Evolutionary conservation across 2,329 filamentous ascomycete species (phyloP).

Genomic region (Daldinia sp.): DNA sequence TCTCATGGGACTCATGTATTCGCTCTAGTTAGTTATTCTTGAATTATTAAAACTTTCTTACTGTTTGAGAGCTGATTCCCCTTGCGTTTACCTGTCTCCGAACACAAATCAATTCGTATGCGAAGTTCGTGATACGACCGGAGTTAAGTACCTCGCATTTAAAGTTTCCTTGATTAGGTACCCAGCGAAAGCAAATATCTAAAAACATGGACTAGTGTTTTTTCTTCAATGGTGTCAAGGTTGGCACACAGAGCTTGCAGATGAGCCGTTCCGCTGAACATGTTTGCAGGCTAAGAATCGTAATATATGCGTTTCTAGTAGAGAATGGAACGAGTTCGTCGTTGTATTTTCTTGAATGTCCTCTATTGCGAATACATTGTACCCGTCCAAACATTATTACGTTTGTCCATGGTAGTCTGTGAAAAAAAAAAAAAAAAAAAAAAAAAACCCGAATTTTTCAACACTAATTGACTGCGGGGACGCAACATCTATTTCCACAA

Average conservation of each 20-base stretch:
- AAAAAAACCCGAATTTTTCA: background rate
- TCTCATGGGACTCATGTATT: slow-evolving; percentile 33
- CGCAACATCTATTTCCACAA: background rate
- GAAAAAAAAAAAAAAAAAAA: no score
- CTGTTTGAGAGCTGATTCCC: background rate
- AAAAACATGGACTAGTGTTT: background rate
- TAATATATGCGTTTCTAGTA: slow-evolving; percentile 39
- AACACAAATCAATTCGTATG: background rate
- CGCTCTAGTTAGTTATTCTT: slow-evolving; percentile 34
- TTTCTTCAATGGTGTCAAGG: background rate
- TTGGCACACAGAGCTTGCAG: background rate
- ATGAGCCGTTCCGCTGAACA: background rate
- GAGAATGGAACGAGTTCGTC: slow-evolving; percentile 38
- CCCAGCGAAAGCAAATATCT: background rate
- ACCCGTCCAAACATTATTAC: background rate
- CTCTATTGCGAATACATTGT: slow-evolving; percentile 13
- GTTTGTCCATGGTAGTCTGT: background rate
- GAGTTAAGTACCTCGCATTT: background rate
- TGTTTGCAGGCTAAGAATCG: slow-evolving; percentile 7
- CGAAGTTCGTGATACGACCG: background rate
- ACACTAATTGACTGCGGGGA: background rate
- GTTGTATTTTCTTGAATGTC: slow-evolving; percentile 30
- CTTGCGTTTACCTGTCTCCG: background rate
- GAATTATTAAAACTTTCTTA: slow-evolving; percentile 37
- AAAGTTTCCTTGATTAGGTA: background rate